Evolutionary conservation across 2,329 filamentous ascomycete genomes (phyloP).

Genomic region (Ascosphaera aggregata): DNA sequence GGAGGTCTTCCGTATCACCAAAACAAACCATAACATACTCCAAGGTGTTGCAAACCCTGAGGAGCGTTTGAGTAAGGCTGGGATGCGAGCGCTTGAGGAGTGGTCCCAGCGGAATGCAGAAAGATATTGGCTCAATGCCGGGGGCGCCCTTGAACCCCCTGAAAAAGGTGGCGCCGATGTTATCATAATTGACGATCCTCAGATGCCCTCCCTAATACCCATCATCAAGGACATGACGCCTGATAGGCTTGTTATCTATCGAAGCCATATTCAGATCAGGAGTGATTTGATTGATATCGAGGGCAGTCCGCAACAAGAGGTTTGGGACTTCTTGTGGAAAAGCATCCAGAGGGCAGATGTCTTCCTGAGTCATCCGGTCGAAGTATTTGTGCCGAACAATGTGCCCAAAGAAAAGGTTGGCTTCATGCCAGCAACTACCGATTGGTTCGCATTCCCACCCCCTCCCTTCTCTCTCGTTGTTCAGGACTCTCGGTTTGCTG

Average conservation of each 20-base stretch:
- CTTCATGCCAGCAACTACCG: slow-evolving; percentile 59
- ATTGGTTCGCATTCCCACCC: slow-evolving; percentile 31
- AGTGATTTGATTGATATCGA: slow-evolving; percentile 42
- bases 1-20: slow-evolving; percentile 61
- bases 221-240: slow-evolving; percentile 49
- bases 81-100: slow-evolving; percentile 37
- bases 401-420: slow-evolving; percentile 44
- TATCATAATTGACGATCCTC: slow-evolving; percentile 59
- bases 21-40: slow-evolving; percentile 73
- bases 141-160: slow-evolving; percentile 40
- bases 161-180: slow-evolving; percentile 52
- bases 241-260: slow-evolving; percentile 53
- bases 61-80: slow-evolving; percentile 38
- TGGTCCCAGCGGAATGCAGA: slow-evolving; percentile 55
- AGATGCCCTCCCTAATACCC: slow-evolving; percentile 60
- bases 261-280: slow-evolving; percentile 64
- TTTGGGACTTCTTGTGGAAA: slow-evolving; percentile 55
- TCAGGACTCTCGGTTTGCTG: slow-evolving; percentile 7
- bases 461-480: not conserved
- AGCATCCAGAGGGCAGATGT: slow-evolving; percentile 47
- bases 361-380: slow-evolving; percentile 65
- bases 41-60: slow-evolving; percentile 49
- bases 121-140: slow-evolving; percentile 47
- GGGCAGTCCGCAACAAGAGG: slow-evolving; percentile 44
- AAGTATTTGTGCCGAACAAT: slow-evolving; percentile 45